These are phyloP conservation scores for Neurospora sp. DNA, from an alignment of 495 filamentous ascomycete species.

Conservation along the genomic window DNA sequence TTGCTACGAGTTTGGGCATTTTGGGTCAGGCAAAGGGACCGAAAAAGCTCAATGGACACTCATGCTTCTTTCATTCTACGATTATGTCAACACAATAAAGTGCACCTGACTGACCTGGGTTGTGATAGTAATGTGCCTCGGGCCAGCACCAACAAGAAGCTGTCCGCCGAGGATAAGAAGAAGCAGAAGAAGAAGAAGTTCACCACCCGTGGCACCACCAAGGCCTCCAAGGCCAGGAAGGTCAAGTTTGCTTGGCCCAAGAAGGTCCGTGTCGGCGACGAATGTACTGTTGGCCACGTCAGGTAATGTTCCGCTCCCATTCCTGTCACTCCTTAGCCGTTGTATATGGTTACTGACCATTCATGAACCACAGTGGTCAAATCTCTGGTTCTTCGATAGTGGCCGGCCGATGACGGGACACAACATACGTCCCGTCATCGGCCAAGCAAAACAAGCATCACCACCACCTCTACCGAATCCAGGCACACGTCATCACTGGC, in stretches of 20 bases:
- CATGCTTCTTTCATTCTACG: not conserved
- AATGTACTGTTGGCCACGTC: not conserved
- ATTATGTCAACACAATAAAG: not conserved
- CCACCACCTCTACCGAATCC: not conserved
- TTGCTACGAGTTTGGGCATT: not conserved
- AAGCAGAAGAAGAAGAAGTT: not conserved
- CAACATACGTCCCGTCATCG: not conserved
- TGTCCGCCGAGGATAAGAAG: not conserved
- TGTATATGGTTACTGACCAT: not conserved
- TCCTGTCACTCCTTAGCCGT: not conserved
- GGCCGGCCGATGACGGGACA: not conserved
- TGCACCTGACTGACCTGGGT: not conserved
- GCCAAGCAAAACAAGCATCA: not conserved
- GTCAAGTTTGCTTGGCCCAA: not conserved
- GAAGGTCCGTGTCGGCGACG: not conserved
- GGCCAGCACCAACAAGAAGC: not conserved
- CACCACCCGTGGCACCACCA: not conserved
- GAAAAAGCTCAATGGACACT: not conserved
- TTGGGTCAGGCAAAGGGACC: not conserved
- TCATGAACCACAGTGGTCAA: not conserved
- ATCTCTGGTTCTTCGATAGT: not conserved
- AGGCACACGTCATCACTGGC: constrained; percentile 19
- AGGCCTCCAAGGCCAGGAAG: not conserved
- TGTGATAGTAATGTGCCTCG: not conserved
- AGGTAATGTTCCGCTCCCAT: not conserved